Evolutionary conservation across 1,284 basidiomycete species (phyloP).

Genomic region (Ceratorhiza oryzae-sativae): DNA sequence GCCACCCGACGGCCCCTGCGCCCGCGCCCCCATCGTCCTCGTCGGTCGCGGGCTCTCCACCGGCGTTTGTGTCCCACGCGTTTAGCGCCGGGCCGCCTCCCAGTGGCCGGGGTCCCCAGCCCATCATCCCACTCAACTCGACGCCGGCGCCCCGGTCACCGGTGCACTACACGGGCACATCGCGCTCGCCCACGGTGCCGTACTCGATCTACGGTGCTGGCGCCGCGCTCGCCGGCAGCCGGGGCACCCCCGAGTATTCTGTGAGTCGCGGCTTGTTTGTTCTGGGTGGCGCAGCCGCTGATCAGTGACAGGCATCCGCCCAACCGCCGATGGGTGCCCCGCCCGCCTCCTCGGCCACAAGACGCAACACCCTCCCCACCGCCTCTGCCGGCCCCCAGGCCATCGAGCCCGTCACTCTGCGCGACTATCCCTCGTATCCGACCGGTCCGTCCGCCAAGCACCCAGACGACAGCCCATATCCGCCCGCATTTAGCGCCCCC

Average conservation of each 20-base stretch:
- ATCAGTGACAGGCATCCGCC: background rate
- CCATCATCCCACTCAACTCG: conserved; percentile 26
- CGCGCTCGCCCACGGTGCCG: conserved; percentile 15
- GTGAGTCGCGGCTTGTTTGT: background rate
- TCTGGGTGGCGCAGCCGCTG: background rate
- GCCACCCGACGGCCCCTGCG: conserved; percentile 11
- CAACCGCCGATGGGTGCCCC: background rate
- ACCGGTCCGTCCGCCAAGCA: background rate
- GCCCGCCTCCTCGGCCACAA: conserved; percentile 3
- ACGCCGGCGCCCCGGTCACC: conserved; percentile 32
- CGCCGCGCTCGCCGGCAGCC: background rate
- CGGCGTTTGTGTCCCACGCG: conserved; percentile 17
- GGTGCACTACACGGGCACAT: background rate
- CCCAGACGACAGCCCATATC: background rate
- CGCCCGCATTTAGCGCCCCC: conserved; percentile 14
- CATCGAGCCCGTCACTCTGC: conserved; percentile 20
- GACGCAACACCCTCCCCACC: conserved; percentile 13
- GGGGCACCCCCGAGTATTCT: conserved; percentile 12
- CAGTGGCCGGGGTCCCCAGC: conserved; percentile 16
- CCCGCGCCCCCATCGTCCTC: conserved; percentile 4
- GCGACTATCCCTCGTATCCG: conserved; percentile 11
- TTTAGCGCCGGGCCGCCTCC: conserved; percentile 3
- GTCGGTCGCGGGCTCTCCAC: background rate
- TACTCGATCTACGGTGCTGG: conserved; percentile 31
- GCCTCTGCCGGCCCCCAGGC: conserved; percentile 6